Conservation (phyloP, 169 alveolate genomes). For the Eimeria mitis region DNA sequence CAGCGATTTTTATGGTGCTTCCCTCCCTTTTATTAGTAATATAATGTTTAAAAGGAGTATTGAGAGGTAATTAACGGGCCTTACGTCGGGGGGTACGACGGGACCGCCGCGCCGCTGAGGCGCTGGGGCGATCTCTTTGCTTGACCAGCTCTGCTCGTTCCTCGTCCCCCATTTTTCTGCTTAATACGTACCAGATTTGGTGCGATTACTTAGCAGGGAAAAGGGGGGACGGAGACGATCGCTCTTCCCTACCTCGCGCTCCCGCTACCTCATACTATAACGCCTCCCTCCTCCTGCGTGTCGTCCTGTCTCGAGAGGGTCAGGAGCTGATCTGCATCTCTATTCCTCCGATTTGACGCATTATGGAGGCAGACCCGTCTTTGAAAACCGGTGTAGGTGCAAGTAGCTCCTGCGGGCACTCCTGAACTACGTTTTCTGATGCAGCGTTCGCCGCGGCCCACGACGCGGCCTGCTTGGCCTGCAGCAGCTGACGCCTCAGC, state of each 20-base stretch:
- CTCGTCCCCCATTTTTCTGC: background rate
- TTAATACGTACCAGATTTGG: background rate
- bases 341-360: background rate
- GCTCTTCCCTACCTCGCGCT: background rate
- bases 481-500: conserved; percentile 17
- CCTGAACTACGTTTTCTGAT: background rate
- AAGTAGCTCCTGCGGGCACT: background rate
- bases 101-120: background rate
- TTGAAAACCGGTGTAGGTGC: background rate
- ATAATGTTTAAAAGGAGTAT: background rate
- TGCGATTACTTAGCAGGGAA: background rate
- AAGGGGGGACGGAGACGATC: background rate
- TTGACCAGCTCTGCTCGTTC: background rate
- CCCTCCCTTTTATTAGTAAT: background rate
- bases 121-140: background rate
- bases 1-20: background rate
- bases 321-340: too few relatives aligned
- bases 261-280: background rate
- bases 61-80: background rate
- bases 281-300: background rate
- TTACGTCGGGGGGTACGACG: background rate
- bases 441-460: conserved; percentile 45
- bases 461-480: conserved; percentile 49
- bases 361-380: background rate
- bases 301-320: background rate